A percentile compares a stretch with the other conserved stretches of the same genome.
Evolutionary conservation across 176 grass and related monocot genomes (phyloP).

Genomic region (Dactylis glomerata): DNA sequence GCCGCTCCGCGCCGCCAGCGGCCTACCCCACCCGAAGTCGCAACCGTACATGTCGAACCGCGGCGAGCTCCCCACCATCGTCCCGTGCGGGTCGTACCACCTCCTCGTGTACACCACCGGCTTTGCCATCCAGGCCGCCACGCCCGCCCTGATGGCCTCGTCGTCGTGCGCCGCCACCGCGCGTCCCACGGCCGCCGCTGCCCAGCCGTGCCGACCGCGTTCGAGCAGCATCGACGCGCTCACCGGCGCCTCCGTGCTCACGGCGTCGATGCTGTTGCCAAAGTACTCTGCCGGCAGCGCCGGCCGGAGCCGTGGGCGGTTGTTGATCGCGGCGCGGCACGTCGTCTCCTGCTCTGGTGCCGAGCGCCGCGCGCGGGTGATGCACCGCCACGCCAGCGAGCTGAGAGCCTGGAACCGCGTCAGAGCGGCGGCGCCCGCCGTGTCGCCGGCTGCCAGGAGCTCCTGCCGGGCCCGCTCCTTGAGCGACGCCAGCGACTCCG

Average conservation of each 20-base stretch:
- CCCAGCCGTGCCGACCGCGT: constrained; percentile 48
- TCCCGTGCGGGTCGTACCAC: not conserved
- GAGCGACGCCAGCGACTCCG: constrained; percentile 25
- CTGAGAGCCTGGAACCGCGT: constrained; percentile 55
- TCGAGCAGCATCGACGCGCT: constrained; percentile 37
- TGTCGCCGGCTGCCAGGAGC: constrained; percentile 21
- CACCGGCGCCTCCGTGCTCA: not conserved
- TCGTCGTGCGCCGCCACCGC: constrained; percentile 41
- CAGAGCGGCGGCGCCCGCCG: constrained; percentile 34
- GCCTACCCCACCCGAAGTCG: not conserved
- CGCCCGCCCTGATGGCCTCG: constrained; percentile 11
- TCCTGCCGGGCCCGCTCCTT: constrained; percentile 46
- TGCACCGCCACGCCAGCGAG: constrained; percentile 48
- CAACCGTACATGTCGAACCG: not conserved
- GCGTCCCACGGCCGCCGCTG: constrained; percentile 26
- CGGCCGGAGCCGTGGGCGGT: constrained; percentile 45
- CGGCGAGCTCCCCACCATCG: not conserved
- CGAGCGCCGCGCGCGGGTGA: constrained; percentile 41
- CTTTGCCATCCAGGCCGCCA: constrained; percentile 16
- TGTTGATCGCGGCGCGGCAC: constrained; percentile 35
- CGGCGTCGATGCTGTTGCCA: constrained; percentile 32
- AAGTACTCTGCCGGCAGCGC: constrained; percentile 47
- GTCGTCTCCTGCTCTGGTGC: constrained; percentile 19
- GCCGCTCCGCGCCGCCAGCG: not conserved
- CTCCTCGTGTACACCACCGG: not conserved